A percentile compares a stretch with the other conserved stretches of the same genome.
These are phyloP conservation scores for Dothistroma pini DNA, from an alignment of 2,329 filamentous ascomycete genomes.

Conservation along the genomic window DNA sequence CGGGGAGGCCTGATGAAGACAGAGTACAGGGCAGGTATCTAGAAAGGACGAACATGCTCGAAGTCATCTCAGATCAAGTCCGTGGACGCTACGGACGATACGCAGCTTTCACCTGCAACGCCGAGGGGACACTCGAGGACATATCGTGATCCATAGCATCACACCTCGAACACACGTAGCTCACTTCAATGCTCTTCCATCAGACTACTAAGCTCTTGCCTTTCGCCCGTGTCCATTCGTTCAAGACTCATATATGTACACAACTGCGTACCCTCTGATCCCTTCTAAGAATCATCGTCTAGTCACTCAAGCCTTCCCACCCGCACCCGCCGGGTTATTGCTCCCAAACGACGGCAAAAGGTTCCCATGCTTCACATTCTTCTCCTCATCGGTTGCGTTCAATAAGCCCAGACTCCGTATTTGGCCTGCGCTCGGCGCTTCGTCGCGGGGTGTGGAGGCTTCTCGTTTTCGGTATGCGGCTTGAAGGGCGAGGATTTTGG, in stretches of 20 bases:
- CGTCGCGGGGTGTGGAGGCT: conserved; percentile 70
- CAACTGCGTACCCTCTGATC: background rate
- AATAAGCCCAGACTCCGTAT: conserved; percentile 84
- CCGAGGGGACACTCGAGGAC: conserved; percentile 19
- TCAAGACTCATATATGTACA: conserved; percentile 15
- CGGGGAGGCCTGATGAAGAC: conserved; percentile 35
- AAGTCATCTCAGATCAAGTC: conserved; percentile 42
- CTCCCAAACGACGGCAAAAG: conserved; percentile 37
- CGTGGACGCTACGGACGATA: conserved; percentile 39
- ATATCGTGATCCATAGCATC: conserved; percentile 4
- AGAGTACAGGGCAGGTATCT: conserved; percentile 11
- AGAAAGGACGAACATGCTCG: conserved; percentile 38
- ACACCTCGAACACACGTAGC: background rate
- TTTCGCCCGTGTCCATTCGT: conserved; percentile 1
- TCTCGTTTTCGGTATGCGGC: conserved; percentile 78
- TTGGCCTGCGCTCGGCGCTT: conserved; percentile 76
- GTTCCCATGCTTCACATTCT: conserved; percentile 45
- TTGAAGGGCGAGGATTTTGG: conserved; percentile 75
- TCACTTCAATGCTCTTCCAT: background rate
- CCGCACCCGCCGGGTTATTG: conserved; percentile 23
- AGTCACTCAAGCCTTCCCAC: background rate
- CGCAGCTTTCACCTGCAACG: conserved; percentile 30
- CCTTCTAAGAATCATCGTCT: background rate
- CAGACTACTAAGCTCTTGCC: conserved; percentile 4
- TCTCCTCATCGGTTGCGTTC: conserved; percentile 72